These are phyloP conservation scores for Pythium oligandrum DNA, from an alignment of 352 stramenopile genomes.

Conservation along the genomic window DNA sequence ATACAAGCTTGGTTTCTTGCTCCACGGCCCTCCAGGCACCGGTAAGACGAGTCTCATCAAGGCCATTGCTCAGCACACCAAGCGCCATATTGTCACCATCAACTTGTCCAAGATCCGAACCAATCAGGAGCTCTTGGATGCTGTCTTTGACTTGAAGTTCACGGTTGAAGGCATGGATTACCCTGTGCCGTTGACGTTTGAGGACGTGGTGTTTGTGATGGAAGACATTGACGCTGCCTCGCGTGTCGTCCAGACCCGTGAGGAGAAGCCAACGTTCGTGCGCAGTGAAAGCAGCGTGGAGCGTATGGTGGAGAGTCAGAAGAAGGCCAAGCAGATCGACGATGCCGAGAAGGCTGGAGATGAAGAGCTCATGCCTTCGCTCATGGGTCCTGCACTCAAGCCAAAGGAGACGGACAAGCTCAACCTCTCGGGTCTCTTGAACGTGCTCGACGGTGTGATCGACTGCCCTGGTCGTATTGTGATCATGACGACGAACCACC, in stretches of 20 bases:
- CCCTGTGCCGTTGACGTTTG: constrained; percentile 62
- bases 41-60: constrained; percentile 91
- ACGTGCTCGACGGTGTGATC: constrained; percentile 90
- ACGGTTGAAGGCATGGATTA: constrained; percentile 52
- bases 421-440: constrained; percentile 80
- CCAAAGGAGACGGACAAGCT: constrained; percentile 55
- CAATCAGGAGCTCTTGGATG: constrained; percentile 78
- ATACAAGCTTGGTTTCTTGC: constrained; percentile 85
- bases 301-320: constrained; percentile 1
- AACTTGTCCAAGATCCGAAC: constrained; percentile 72
- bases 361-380: constrained; percentile 10
- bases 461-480: constrained; percentile 87
- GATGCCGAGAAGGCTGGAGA: neutral
- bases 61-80: constrained; percentile 74
- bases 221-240: constrained; percentile 86
- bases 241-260: constrained; percentile 56
- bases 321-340: constrained; percentile 3
- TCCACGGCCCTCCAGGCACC: constrained; percentile 85
- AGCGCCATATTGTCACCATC: constrained; percentile 74
- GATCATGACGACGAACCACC: constrained; percentile 93
- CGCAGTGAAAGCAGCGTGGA: neutral
- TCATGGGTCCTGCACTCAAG: constrained; percentile 26
- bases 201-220: constrained; percentile 90
- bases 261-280: neutral
- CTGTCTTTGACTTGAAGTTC: constrained; percentile 80